These are phyloP conservation scores for Plectosphaerella plurivora DNA, from an alignment of 2,329 filamentous ascomycete genomes.

Conservation along the genomic window DNA sequence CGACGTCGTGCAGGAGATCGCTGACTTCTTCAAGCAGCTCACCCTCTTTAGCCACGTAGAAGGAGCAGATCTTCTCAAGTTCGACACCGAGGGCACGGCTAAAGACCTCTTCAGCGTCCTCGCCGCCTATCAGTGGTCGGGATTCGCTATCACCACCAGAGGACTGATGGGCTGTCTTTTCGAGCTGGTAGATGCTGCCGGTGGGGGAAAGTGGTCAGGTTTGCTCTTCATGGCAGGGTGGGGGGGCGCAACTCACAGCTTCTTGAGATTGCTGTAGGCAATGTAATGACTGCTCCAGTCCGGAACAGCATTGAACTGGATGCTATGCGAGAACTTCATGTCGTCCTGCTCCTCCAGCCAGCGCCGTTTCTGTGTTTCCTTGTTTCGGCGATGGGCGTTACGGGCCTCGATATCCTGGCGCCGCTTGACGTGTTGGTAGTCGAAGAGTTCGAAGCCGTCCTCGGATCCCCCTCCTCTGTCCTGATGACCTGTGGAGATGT, in stretches of 20 bases:
- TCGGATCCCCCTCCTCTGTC: neutral
- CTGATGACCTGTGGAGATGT: conserved; percentile 1
- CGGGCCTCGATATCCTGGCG: conserved; percentile 23
- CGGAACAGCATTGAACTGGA: conserved; percentile 99
- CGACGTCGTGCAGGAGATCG: conserved; percentile 70
- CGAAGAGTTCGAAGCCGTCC: conserved; percentile 34
- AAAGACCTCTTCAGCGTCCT: conserved; percentile 79
- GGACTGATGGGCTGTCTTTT: conserved; percentile 72
- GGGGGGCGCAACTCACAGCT: conserved; percentile 61
- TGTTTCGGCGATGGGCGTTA: conserved; percentile 31
- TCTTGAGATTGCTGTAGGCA: conserved; percentile 97
- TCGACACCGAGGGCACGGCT: conserved; percentile 78
- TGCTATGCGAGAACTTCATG: conserved; percentile 99
- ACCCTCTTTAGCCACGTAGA: conserved; percentile 83
- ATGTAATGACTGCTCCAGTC: conserved; percentile 99
- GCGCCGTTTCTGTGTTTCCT: conserved; percentile 59
- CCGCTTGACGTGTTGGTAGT: conserved; percentile 28
- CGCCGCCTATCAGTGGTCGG: conserved; percentile 70
- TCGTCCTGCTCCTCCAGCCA: conserved; percentile 72
- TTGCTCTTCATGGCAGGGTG: neutral
- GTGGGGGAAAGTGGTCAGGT: conserved; percentile 2
- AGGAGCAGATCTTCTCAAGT: conserved; percentile 88
- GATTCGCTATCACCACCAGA: conserved; percentile 70
- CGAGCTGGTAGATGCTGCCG: conserved; percentile 83
- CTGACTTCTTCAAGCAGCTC: conserved; percentile 82